These are phyloP conservation scores for Kokia cookei DNA, from an alignment of 441 rosid genomes.

Conservation along the genomic window DNA sequence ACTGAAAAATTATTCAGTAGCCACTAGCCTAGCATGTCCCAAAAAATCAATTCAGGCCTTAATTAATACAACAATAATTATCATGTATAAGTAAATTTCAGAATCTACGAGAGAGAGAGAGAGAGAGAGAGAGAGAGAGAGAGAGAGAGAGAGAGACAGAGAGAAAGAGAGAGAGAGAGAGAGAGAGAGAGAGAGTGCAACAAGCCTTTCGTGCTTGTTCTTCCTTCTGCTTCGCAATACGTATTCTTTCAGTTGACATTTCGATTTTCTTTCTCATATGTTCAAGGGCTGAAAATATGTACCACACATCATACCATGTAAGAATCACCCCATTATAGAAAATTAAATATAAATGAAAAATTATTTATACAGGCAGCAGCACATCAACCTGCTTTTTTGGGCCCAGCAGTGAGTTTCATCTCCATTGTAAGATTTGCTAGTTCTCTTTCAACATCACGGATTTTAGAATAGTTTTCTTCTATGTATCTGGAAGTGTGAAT, in stretches of 20 bases:
- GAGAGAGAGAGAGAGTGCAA: slow-evolving; percentile 3
- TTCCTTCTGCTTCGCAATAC: slow-evolving; percentile 61
- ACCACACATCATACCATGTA: slow-evolving; percentile 12
- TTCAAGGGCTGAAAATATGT: slow-evolving; percentile 57
- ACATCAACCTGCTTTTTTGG: slow-evolving; percentile 85
- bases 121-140: slow-evolving; percentile 4
- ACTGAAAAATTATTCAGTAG: background rate
- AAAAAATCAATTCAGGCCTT: background rate
- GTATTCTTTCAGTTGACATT: slow-evolving; percentile 68
- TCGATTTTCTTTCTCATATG: slow-evolving; percentile 88
- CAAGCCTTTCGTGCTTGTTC: slow-evolving; percentile 77
- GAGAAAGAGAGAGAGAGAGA: background rate
- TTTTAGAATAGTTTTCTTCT: slow-evolving; percentile 82
- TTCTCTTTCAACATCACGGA: slow-evolving; percentile 87
- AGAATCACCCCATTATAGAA: slow-evolving; percentile 17
- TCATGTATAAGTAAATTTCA: background rate
- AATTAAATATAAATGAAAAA: background rate
- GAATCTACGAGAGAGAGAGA: background rate
- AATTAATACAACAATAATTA: background rate
- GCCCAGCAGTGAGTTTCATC: slow-evolving; percentile 96
- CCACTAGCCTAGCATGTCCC: background rate
- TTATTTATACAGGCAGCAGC: background rate
- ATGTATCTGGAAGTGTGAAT: slow-evolving; percentile 44
- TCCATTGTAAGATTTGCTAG: slow-evolving; percentile 70
- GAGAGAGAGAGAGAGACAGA: slow-evolving; percentile 2